Evolutionary conservation across 495 filamentous ascomycete species (phyloP).

Genomic region (Penicillium chermesinum): DNA sequence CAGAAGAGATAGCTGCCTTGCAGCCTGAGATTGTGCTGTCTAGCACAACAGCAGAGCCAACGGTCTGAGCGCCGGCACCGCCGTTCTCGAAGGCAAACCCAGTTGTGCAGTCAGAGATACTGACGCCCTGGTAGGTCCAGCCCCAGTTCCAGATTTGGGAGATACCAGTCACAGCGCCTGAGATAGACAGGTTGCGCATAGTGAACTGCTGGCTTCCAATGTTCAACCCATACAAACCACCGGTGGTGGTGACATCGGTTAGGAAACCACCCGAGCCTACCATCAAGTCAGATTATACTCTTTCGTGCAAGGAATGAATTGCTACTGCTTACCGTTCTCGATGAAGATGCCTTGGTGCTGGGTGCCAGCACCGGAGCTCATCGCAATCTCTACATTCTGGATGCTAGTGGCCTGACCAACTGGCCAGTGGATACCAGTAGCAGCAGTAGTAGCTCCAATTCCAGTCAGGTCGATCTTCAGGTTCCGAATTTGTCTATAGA

Average conservation of each 20-base stretch:
- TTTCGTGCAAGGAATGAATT: constrained; percentile 13
- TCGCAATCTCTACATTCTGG: constrained; percentile 72
- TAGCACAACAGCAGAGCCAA: constrained; percentile 48
- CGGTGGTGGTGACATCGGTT: constrained; percentile 58
- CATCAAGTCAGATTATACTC: constrained; percentile 1
- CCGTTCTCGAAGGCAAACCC: constrained; percentile 44
- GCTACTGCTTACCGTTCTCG: constrained; percentile 53
- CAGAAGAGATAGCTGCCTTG: constrained; percentile 58
- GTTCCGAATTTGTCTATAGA: constrained; percentile 74
- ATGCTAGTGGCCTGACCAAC: constrained; percentile 66
- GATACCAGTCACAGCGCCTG: constrained; percentile 56
- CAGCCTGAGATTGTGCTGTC: constrained; percentile 61
- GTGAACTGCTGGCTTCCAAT: constrained; percentile 82
- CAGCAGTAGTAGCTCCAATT: constrained; percentile 48
- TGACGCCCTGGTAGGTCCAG: constrained; percentile 49
- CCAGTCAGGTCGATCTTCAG: constrained; percentile 67
- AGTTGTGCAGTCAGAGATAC: constrained; percentile 46
- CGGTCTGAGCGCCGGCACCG: constrained; percentile 28
- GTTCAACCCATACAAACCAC: constrained; percentile 59
- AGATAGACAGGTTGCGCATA: constrained; percentile 67
- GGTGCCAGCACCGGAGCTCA: constrained; percentile 55
- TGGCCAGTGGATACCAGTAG: constrained; percentile 74
- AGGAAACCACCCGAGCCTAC: constrained; percentile 68
- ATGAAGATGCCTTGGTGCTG: constrained; percentile 70
- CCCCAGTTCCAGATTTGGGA: constrained; percentile 57